These are phyloP conservation scores for Taiwanofungus camphoratus DNA, from an alignment of 1,284 basidiomycete species.

Conservation along the genomic window DNA sequence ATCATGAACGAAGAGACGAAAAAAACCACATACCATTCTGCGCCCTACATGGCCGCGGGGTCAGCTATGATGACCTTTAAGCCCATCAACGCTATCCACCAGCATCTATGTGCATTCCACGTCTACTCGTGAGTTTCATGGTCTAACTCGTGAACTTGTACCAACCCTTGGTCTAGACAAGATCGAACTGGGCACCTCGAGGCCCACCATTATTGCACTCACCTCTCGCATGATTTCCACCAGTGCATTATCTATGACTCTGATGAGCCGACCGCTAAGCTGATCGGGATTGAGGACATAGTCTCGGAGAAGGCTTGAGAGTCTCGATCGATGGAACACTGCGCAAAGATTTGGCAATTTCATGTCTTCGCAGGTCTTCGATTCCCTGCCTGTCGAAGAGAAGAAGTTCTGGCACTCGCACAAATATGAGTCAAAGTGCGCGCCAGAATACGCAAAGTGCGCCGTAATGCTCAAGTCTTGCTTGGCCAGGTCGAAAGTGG, in stretches of 20 bases:
- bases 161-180: slow-evolving; percentile 22
- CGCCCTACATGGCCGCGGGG: slow-evolving; percentile 28
- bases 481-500: slow-evolving; percentile 41
- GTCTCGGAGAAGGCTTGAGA: slow-evolving; percentile 32
- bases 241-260: slow-evolving; percentile 42
- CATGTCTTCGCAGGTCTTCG: slow-evolving; percentile 29
- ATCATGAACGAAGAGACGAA: slow-evolving; percentile 25
- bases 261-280: slow-evolving; percentile 35
- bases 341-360: background rate
- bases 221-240: slow-evolving; percentile 28
- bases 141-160: background rate
- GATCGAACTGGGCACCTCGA: slow-evolving; percentile 34
- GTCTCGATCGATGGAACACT: background rate
- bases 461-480: background rate
- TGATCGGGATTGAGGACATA: slow-evolving; percentile 52
- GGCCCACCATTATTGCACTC: slow-evolving; percentile 40
- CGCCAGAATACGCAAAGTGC: background rate
- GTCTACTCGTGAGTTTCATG: slow-evolving; percentile 27
- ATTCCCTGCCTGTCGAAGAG: slow-evolving; percentile 37
- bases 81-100: slow-evolving; percentile 41
- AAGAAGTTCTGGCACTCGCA: slow-evolving; percentile 47
- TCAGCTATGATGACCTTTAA: slow-evolving; percentile 39
- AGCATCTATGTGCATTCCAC: slow-evolving; percentile 44
- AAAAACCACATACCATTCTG: slow-evolving; percentile 23
- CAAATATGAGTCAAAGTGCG: slow-evolving; percentile 24